Conservation (phyloP, 768 basidiomycete genomes). For the Auricularia auricula-judae region DNA sequence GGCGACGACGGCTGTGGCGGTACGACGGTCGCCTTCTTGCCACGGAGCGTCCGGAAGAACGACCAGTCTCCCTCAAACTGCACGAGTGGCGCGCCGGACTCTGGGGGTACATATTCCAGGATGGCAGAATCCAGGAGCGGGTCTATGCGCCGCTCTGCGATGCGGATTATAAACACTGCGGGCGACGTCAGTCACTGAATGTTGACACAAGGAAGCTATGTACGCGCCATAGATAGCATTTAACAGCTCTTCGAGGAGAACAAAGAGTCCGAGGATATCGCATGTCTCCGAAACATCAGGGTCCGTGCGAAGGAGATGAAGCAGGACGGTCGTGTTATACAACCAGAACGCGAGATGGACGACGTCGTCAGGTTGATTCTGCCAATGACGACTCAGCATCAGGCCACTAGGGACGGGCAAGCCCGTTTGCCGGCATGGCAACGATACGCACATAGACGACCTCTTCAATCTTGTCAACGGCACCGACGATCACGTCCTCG, state of each 20-base stretch:
- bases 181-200: slow-evolving; percentile 7
- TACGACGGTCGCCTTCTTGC: slow-evolving; percentile 43
- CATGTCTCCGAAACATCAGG: slow-evolving; percentile 67
- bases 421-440: background rate
- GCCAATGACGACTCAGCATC: background rate
- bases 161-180: slow-evolving; percentile 88
- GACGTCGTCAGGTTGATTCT: slow-evolving; percentile 80
- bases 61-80: slow-evolving; percentile 98
- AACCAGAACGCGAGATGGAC: slow-evolving; percentile 88
- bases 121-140: slow-evolving; percentile 70
- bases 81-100: slow-evolving; percentile 66
- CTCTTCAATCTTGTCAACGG: slow-evolving; percentile 86
- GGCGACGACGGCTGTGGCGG: slow-evolving; percentile 42
- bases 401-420: background rate
- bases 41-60: slow-evolving; percentile 61
- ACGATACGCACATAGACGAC: slow-evolving; percentile 69
- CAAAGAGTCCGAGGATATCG: slow-evolving; percentile 73
- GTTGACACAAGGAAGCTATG: slow-evolving; percentile 1
- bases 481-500: slow-evolving; percentile 84
- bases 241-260: slow-evolving; percentile 81
- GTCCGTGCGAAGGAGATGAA: slow-evolving; percentile 86
- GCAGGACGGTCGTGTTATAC: slow-evolving; percentile 81
- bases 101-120: slow-evolving; percentile 71
- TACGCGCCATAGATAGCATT: slow-evolving; percentile 84
- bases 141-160: slow-evolving; percentile 83